Evolutionary conservation across 352 stramenopile genomes (phyloP), one percentile per base, ranked within the genome.

Genomic region (Phytophthora melonis): DNA sequence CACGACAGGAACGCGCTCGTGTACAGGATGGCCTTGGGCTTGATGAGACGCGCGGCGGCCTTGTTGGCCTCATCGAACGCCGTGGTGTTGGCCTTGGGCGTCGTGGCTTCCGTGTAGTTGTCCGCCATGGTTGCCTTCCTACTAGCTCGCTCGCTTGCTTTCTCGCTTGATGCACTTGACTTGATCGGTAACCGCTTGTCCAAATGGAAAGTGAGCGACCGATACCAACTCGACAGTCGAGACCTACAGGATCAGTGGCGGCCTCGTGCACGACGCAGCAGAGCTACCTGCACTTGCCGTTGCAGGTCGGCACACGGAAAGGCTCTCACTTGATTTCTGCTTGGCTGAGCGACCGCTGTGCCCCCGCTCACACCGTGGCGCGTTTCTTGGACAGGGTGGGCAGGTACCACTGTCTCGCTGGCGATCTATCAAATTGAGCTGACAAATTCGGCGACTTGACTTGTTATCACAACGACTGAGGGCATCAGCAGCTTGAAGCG

Each of bases 1-100:
- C 87, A 63, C 58, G 66, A 63, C 50, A 85, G 60, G 6, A 82
- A 63, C 47, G 72, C 66, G 36, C 43, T 64, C 27, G 59, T 66
- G 59, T 66, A 66, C 45, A 66, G 59, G 59, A 66, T 66, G 30
- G 43, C 23, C 16, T 62, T 66, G 59, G 59, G 59, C 45, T 66
- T 66, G 59, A 58, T 66, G 3, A 34, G 27, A 30, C 50, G 59
- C 27, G 61, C 55, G 16, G 63, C 52, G 54, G 52, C 64, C 64
- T 63, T 63, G 64, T 70, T 70, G 64, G 53, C 52, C 45, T 70
- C 55, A 43, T 70, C 64, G 39, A 63, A 63, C 25, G 52, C 55
- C 39, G 54, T 70, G 11, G 16, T 16, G 36, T 43, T 43, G 36
- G 36, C 36, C 53, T 63, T 70, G 34, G 53, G 53, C 19, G 53